Evolutionary conservation across 352 stramenopile genomes (phyloP), one percentile per base, ranked within the genome.

Genomic region (Phytophthora constricta): DNA sequence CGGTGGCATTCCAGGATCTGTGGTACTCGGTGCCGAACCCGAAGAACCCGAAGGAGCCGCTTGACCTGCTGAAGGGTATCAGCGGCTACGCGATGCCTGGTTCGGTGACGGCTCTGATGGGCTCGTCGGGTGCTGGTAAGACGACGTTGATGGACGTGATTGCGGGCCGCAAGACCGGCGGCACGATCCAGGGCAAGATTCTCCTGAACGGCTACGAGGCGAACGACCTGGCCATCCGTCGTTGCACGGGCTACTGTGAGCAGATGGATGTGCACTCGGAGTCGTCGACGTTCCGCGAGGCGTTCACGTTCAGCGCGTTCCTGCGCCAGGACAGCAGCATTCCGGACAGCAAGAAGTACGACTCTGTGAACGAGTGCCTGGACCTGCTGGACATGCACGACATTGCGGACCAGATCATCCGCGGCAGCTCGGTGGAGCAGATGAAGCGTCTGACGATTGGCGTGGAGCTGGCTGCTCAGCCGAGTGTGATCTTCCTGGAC

Each of bases 111-210:
- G 92, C 90, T 13, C 67, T 98, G 4, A 97, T 97, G 86, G 91
- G 90, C 13, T 90, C 73, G 2, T 89, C 68, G 31, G 88, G 85
- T 47, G 87, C 87, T 27, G 87, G 87, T n/a, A 96, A 86, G 39
- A 92, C 79, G 23, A 98, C 94, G 2, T 72, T 98, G 10, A 91
- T 97, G 65, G 92, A 98, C 73, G 90, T 98, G 3, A 93, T 98
- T 48, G 87, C 93, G 0, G 73, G 95, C 20, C 74, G 93, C 2
- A 64, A 84, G 25, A 85, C 77, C 22, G 73, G 65, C 5, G 93
- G 94, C 25, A 82, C 60, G 3, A 82, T 91, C 43, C 54, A 52
- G 1, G 89, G 89, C 13, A 68, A 91, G 11, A 82, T 95, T 19
- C 26, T 79, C 17, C 63, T 70, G 10, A 87, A 84, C 27, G 76